Base-by-base conservation (phyloP, 495 filamentous ascomycete genomes). In the Neurospora intermedia region DNA sequence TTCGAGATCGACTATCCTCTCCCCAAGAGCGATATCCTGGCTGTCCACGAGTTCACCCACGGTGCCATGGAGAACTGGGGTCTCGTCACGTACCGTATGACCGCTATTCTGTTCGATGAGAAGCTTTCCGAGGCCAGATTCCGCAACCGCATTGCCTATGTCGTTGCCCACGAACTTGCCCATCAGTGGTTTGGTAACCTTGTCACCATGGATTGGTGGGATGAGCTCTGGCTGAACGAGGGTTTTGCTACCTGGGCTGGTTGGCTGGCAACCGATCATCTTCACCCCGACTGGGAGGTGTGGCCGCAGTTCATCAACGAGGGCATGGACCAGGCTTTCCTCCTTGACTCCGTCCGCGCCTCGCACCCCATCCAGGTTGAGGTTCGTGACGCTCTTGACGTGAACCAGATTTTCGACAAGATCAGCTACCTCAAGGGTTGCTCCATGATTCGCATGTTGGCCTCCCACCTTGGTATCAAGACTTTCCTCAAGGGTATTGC, bases 111-210 rank as follows among this genome's bases (percentile, higher is more conserved):
- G 8, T 98, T 94, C 78, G 94, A 99, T 78, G 93, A 96, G 82
- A 90, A 93, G 75, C 91, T 91, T 70, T 97, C 94, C 1, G 95
- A 96, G 80, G 89, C 92, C 43, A 88, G 89, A 31, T 97, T 93
- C 81, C 94, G 92, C 79, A 96, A 96, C 79, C 85, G 94, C 43
- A 91, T 99, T 70, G 95, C 94, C 23, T 97, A 99, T 75, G 94
- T 98, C 41, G 94, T 98, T 23, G 92, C 93, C 7, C 94, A 97
- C 81, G 94, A 99, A 79, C 84, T 99, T 66, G 96, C 96, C 40
- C 96, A 99, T 81, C 96, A 98, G 83, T 99, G 96, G 96, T 99
- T 98, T 78, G 96, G 96, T 41, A 97, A 99, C 79, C 88, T 98
- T 20, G 96, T 98, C 27, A 93, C 91, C 18, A 93, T 93, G 91